Percentiles rank a stretch among this genome's conserved stretches.
These are phyloP conservation scores for Neltuma alba DNA, from an alignment of 306 rosid genomes.

Conservation along the genomic window DNA sequence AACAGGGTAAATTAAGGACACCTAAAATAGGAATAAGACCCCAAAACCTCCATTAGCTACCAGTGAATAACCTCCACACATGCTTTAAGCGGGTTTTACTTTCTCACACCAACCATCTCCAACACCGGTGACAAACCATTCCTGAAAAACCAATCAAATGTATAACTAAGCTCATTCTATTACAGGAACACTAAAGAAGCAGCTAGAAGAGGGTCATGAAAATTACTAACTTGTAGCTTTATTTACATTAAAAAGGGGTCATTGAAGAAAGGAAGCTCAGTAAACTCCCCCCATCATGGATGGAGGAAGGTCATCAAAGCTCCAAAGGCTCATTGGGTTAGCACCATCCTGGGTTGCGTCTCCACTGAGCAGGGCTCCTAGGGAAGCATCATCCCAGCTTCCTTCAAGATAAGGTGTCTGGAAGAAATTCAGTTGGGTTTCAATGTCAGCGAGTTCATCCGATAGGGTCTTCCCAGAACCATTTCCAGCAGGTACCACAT, in stretches of 20 bases:
- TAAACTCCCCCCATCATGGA: constrained; percentile 54
- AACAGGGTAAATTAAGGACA: constrained; percentile 31
- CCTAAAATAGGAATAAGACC: constrained; percentile 48
- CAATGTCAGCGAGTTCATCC: constrained; percentile 77
- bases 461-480: constrained; percentile 56
- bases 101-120: constrained; percentile 48
- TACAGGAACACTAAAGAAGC: background rate
- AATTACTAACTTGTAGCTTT: constrained; percentile 80
- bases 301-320: constrained; percentile 77
- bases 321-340: constrained; percentile 74
- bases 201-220: constrained; percentile 29
- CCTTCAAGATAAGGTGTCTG: constrained; percentile 66
- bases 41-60: constrained; percentile 52
- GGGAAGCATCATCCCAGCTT: constrained; percentile 62
- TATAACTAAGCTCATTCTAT: background rate
- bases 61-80: constrained; percentile 46
- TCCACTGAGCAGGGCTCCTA: constrained; percentile 55
- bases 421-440: constrained; percentile 70
- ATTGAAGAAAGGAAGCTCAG: constrained; percentile 39
- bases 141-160: constrained; percentile 57
- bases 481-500: constrained; percentile 32
- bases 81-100: constrained; percentile 43
- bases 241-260: constrained; percentile 66
- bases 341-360: constrained; percentile 71
- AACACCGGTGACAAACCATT: constrained; percentile 42